phyloP scores from a whole-genome alignment of 2,329 filamentous ascomycete species.

The Neofusicoccum cordaticola region DNA sequence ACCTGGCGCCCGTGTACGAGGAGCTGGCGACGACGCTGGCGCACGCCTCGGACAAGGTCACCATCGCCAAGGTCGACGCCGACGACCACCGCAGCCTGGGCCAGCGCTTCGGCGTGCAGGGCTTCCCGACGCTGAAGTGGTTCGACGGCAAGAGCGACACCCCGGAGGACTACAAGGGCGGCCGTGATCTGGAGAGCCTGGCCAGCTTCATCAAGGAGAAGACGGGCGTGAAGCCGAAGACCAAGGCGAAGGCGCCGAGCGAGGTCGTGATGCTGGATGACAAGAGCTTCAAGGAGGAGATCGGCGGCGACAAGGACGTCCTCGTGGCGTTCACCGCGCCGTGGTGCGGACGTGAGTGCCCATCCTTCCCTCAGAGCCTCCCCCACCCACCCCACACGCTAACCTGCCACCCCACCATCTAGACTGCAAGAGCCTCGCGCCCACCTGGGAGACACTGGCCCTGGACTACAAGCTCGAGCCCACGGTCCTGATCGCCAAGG shows the following conservation, averaged over 20 bases:
- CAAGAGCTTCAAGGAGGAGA: slow-evolving; percentile 67
- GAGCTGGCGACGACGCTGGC: slow-evolving; percentile 77
- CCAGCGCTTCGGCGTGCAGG: slow-evolving; percentile 82
- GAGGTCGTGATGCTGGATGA: slow-evolving; percentile 79
- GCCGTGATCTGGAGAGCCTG: slow-evolving; percentile 83
- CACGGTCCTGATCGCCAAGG: slow-evolving; percentile 84
- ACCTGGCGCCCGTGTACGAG: slow-evolving; percentile 88
- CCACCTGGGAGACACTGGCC: slow-evolving; percentile 84
- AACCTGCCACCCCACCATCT: too few relatives aligned
- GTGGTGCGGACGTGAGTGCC: slow-evolving; percentile 91
- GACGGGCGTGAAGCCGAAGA: slow-evolving; percentile 78
- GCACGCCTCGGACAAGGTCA: slow-evolving; percentile 70
- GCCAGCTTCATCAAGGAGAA: slow-evolving; percentile 79
- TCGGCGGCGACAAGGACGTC: slow-evolving; percentile 85
- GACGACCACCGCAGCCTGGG: slow-evolving; percentile 83
- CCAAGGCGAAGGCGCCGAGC: slow-evolving; percentile 69
- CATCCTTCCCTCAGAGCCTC: background rate
- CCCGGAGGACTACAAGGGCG: slow-evolving; percentile 81
- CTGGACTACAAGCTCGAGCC: slow-evolving; percentile 75
- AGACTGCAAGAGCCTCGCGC: slow-evolving; percentile 97
- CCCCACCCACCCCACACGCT: background rate
- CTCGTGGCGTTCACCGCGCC: slow-evolving; percentile 96
- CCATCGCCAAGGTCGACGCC: slow-evolving; percentile 94
- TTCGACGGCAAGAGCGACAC: slow-evolving; percentile 92
- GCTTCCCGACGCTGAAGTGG: slow-evolving; percentile 96